Evolutionary conservation across 75 land plant genomes (phyloP).

Genomic region (Pinus albicaulis): DNA sequence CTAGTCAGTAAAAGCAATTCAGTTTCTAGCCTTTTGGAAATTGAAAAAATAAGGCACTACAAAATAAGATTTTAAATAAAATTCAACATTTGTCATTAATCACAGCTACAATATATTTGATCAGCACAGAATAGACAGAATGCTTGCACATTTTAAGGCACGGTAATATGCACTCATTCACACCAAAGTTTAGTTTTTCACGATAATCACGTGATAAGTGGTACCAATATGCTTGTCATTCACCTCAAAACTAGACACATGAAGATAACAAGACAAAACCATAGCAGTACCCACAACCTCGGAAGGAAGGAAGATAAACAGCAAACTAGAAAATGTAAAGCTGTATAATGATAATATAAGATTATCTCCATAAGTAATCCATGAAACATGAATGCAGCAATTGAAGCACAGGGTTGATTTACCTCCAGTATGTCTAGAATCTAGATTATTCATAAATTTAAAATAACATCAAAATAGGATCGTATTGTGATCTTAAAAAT

Average conservation of each 20-base stretch:
- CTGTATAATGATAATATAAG: neutral
- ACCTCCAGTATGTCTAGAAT: neutral
- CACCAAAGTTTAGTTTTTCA: neutral
- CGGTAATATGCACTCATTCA: neutral
- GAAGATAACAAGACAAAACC: neutral
- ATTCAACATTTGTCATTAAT: no score
- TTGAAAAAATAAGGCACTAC: neutral
- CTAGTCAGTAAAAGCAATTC: neutral
- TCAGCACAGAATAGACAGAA: no score
- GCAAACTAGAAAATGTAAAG: neutral
- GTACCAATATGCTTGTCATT: neutral
- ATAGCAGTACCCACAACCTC: neutral
- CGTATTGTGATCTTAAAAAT: no score
- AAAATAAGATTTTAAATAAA: no score
- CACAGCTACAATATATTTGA: no score
- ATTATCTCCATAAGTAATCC: neutral
- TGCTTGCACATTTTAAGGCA: no score
- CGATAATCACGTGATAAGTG: neutral
- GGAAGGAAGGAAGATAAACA: neutral
- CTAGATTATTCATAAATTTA: neutral
- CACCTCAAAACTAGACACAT: neutral
- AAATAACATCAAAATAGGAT: no score
- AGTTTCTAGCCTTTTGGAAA: neutral
- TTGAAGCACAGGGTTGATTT: neutral
- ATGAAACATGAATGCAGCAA: neutral